Percentiles rank a stretch among this genome's conserved stretches.
These are phyloP conservation scores for Ceratopteris richardii DNA, from an alignment of 75 land plant genomes.

Conservation along the genomic window DNA sequence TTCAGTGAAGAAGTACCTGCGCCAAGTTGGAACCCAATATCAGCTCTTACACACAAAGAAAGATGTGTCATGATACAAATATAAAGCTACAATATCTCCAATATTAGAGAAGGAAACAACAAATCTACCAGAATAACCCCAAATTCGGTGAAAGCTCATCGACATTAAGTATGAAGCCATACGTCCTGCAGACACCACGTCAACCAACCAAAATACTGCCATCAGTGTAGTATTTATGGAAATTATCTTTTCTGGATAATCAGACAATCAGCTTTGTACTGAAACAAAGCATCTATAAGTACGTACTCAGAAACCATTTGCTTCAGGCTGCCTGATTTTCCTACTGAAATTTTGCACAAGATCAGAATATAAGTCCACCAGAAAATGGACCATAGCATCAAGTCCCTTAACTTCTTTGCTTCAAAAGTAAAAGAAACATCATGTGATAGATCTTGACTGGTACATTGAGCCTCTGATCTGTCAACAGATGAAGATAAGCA, in stretches of 20 bases:
- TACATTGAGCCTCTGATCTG: background rate
- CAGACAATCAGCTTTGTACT: too few species aligned
- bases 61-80: too few species aligned
- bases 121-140: conserved; percentile 81
- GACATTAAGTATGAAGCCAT: conserved; percentile 78
- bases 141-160: conserved; percentile 84
- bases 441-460: background rate
- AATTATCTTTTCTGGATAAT: too few species aligned
- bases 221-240: too few species aligned
- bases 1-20: conserved; percentile 95
- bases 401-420: conserved; percentile 32
- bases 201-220: too few species aligned
- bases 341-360: conserved; percentile 51
- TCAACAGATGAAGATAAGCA: background rate
- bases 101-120: too few species aligned
- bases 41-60: too few species aligned
- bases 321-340: conserved; percentile 37
- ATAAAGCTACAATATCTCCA: too few species aligned
- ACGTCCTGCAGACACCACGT: conserved; percentile 78
- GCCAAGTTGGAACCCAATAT: conserved; percentile 2
- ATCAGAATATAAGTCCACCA: conserved; percentile 59
- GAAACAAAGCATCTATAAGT: background rate
- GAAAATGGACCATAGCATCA: conserved; percentile 56
- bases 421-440: conserved; percentile 15
- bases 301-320: conserved; percentile 80